A percentile compares a stretch with the other conserved stretches of the same genome.
phyloP scores from a whole-genome alignment of 78 protist species.

The Pigoraptor vietnamica region DNA sequence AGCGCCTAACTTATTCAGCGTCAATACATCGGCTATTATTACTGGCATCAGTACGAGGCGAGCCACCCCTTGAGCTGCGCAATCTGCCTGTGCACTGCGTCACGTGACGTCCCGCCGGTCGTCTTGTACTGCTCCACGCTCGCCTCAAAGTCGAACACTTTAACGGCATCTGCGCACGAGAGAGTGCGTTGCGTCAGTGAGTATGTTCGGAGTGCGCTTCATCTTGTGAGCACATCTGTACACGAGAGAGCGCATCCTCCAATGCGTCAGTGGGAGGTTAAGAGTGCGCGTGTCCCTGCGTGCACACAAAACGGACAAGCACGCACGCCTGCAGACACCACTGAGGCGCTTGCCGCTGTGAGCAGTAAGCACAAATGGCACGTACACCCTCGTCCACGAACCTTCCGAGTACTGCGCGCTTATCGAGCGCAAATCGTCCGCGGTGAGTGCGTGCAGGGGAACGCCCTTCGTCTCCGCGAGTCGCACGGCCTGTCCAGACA shows the following conservation, averaged over 20 bases:
- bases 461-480: conserved; percentile 34
- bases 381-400: no score
- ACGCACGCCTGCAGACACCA: no score
- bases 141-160: conserved; percentile 44
- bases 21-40: no score
- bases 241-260: neutral
- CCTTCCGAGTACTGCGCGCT: neutral
- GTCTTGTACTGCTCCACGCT: conserved; percentile 43
- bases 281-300: neutral
- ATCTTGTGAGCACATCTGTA: no score
- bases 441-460: conserved; percentile 12
- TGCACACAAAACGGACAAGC: neutral
- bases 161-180: conserved; percentile 28
- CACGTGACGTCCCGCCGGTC: conserved; percentile 37
- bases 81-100: neutral
- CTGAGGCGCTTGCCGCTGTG: no score
- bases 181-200: neutral
- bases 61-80: neutral
- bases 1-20: no score
- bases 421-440: conserved; percentile 2
- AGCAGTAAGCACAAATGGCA: no score
- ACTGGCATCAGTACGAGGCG: neutral
- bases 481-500: conserved; percentile 40
- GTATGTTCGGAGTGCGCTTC: no score
- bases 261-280: neutral